phyloP scores from a whole-genome alignment of 345 rosid genomes.

The Excoecaria agallocha region DNA sequence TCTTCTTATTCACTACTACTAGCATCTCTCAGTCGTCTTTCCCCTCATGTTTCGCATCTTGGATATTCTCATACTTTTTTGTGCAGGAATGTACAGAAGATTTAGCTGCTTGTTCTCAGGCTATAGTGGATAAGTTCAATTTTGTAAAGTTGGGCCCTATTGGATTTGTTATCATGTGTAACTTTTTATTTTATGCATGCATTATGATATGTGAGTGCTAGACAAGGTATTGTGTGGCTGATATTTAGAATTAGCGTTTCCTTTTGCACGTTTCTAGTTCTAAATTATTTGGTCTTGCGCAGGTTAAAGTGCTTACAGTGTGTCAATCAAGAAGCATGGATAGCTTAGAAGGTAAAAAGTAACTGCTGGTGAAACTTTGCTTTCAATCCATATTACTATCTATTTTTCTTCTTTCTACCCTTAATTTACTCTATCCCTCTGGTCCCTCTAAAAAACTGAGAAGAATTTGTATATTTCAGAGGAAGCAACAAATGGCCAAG shows the following conservation, averaged over 20 bases:
- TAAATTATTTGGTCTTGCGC: conserved; percentile 21
- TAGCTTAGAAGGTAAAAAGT: conserved; percentile 51
- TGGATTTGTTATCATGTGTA: background rate
- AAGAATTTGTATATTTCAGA: conserved; percentile 30
- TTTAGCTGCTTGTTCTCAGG: conserved; percentile 72
- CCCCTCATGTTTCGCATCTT: background rate
- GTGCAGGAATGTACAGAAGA: conserved; percentile 78
- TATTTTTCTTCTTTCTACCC: background rate
- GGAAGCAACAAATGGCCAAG: conserved; percentile 40
- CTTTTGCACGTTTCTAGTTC: conserved; percentile 1
- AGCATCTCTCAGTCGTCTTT: background rate
- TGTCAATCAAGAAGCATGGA: conserved; percentile 71
- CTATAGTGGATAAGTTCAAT: conserved; percentile 52
- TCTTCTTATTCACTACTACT: background rate
- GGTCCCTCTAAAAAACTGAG: background rate
- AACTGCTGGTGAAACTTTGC: background rate
- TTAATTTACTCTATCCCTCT: background rate
- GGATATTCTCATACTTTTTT: conserved; percentile 11
- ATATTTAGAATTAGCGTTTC: background rate
- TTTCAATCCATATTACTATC: background rate
- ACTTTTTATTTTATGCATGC: conserved; percentile 5
- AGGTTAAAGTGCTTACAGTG: conserved; percentile 72
- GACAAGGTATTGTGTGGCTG: background rate
- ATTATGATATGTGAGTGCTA: no score
- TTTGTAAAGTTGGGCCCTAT: conserved; percentile 47